phyloP scores from a whole-genome alignment of 2,329 filamentous ascomycete species.

The Curvularia eragrostidis region DNA sequence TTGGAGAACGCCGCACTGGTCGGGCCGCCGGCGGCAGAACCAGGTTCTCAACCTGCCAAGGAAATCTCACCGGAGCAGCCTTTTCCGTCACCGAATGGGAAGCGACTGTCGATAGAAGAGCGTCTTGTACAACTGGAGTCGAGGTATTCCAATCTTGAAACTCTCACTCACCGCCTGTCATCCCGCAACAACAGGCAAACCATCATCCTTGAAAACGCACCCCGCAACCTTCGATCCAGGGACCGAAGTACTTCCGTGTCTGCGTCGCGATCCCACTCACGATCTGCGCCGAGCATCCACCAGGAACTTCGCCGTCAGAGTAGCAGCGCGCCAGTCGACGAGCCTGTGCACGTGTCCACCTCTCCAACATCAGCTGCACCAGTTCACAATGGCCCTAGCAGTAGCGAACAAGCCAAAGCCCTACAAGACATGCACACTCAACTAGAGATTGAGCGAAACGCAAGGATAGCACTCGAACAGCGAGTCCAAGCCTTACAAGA shows the following conservation, averaged over 20 bases:
- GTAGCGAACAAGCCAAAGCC: constrained; percentile 9
- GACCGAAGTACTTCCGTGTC: constrained; percentile 42
- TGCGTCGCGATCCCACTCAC: constrained; percentile 19
- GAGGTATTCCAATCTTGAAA: constrained; percentile 39
- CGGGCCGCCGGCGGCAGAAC: constrained; percentile 11
- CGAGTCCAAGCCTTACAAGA: constrained; percentile 42
- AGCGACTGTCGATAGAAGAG: constrained; percentile 43
- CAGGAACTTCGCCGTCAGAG: constrained; percentile 25
- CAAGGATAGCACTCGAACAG: constrained; percentile 44
- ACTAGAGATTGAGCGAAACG: constrained; percentile 40
- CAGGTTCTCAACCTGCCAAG: constrained; percentile 13
- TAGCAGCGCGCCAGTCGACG: constrained; percentile 21
- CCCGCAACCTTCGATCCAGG: constrained; percentile 41
- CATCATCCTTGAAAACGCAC: constrained; percentile 49
- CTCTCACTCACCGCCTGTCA: constrained; percentile 42
- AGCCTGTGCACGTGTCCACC: constrained; percentile 9
- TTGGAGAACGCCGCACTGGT: constrained; percentile 33
- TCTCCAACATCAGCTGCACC: constrained; percentile 22
- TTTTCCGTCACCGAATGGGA: constrained; percentile 19
- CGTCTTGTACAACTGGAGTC: constrained; percentile 44
- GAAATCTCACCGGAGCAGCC: constrained; percentile 18
- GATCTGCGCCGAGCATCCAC: constrained; percentile 27
- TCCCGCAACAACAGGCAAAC: constrained; percentile 47
- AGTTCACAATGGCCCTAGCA: neutral
- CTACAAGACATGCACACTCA: constrained; percentile 35